Conservation (phyloP, 2,329 filamentous ascomycete genomes). For the Aspergillus nomiae region DNA sequence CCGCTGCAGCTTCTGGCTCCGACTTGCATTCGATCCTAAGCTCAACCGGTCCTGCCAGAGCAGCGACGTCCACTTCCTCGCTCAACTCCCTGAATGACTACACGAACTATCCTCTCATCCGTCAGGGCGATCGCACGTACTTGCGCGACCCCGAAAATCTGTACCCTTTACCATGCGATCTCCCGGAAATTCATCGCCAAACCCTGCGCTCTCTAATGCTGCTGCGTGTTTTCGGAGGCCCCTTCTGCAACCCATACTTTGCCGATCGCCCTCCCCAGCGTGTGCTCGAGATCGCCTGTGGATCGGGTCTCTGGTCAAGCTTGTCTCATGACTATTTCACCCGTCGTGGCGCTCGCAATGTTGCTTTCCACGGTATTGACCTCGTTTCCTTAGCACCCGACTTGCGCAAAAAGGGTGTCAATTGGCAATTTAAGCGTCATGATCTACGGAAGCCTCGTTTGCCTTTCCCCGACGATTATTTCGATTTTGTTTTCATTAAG, state of each 20-base stretch:
- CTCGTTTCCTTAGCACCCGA: slow-evolving; percentile 72
- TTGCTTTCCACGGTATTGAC: slow-evolving; percentile 81
- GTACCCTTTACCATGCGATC: slow-evolving; percentile 87
- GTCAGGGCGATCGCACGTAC: slow-evolving; percentile 80
- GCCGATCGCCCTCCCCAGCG: slow-evolving; percentile 69
- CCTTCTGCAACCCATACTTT: slow-evolving; percentile 72
- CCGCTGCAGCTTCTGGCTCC: slow-evolving; percentile 32
- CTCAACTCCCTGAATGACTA: slow-evolving; percentile 41
- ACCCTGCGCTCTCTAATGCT: slow-evolving; percentile 79
- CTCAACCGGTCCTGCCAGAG: slow-evolving; percentile 30
- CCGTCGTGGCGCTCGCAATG: slow-evolving; percentile 65
- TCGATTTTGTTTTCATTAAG: slow-evolving; percentile 87
- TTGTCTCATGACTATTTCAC: slow-evolving; percentile 81
- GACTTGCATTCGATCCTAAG: slow-evolving; percentile 37
- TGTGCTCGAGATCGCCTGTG: slow-evolving; percentile 85
- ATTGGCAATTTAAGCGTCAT: slow-evolving; percentile 87
- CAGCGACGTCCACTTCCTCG: slow-evolving; percentile 39
- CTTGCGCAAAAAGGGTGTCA: slow-evolving; percentile 70
- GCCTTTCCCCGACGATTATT: slow-evolving; percentile 77
- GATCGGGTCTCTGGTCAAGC: slow-evolving; percentile 85
- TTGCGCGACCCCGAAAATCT: slow-evolving; percentile 70
- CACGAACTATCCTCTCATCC: slow-evolving; percentile 61
- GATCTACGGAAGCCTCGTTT: slow-evolving; percentile 75
- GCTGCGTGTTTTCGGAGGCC: slow-evolving; percentile 77
- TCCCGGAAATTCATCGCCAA: slow-evolving; percentile 84